phyloP scores from a whole-genome alignment of 1,284 basidiomycete genomes.

The Xerocomus nothofagi region DNA sequence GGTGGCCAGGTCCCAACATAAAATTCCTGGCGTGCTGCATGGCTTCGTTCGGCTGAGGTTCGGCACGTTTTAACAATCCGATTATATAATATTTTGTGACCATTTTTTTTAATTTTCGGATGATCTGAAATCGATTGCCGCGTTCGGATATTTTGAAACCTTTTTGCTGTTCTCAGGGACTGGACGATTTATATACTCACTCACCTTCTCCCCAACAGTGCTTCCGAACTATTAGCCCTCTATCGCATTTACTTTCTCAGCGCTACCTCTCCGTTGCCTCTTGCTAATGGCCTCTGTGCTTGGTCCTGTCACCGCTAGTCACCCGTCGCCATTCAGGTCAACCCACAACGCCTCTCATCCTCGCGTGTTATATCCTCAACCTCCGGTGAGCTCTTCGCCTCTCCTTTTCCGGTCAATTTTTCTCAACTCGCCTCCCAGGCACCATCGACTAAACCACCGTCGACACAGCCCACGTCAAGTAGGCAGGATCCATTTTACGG shows the following conservation, averaged over 20 bases:
- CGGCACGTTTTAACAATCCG: constrained; percentile 27
- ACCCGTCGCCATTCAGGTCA: constrained; percentile 31
- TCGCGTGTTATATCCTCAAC: constrained; percentile 32
- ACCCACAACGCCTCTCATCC: constrained; percentile 31
- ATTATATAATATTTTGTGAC: constrained; percentile 29
- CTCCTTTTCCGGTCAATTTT: neutral
- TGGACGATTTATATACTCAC: constrained; percentile 30
- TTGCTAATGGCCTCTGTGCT: constrained; percentile 36
- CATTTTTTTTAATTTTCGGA: neutral
- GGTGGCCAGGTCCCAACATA: constrained; percentile 27
- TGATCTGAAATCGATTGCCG: constrained; percentile 20
- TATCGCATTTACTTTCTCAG: neutral
- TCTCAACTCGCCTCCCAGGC: constrained; percentile 20
- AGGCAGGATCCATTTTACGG: constrained; percentile 74
- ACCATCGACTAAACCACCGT: constrained; percentile 30
- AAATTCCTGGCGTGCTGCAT: constrained; percentile 14
- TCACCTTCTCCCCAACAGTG: constrained; percentile 8
- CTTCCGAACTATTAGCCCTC: constrained; percentile 19
- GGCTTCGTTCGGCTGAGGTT: constrained; percentile 25
- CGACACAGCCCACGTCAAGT: constrained; percentile 29
- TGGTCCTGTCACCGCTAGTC: constrained; percentile 27
- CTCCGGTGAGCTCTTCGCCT: constrained; percentile 17
- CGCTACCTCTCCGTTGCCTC: constrained; percentile 11
- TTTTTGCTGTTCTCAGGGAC: constrained; percentile 30
- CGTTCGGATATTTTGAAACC: constrained; percentile 18